These are phyloP conservation scores for Beauveria bassiana DNA, from an alignment of 2,329 filamentous ascomycete genomes.

Conservation along the genomic window DNA sequence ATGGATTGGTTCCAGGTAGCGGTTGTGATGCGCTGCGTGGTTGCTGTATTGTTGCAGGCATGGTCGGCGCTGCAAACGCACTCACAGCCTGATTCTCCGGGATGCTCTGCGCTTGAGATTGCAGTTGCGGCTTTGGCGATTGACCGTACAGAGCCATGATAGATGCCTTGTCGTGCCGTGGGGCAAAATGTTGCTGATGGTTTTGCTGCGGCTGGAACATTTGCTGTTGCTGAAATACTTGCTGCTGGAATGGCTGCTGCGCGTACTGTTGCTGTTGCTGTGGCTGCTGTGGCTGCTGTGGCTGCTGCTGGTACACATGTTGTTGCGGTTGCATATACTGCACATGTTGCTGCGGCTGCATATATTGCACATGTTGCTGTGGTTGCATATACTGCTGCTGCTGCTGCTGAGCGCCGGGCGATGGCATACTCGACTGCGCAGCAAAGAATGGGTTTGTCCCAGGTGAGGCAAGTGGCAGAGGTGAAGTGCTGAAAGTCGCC, in stretches of 20 bases:
- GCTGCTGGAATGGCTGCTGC: conserved; percentile 18
- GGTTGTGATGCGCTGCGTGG: conserved; percentile 26
- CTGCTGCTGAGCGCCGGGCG: conserved; percentile 11
- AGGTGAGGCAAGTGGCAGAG: conserved; percentile 23
- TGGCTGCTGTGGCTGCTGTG: conserved; percentile 6
- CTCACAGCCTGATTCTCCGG: conserved; percentile 22
- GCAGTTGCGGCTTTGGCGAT: conserved; percentile 33
- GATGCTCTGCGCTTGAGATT: conserved; percentile 21
- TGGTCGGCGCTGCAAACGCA: conserved; percentile 16
- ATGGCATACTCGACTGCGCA: conserved; percentile 24
- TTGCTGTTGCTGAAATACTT: conserved; percentile 10
- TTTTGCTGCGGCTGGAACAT: conserved; percentile 15
- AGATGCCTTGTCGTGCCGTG: conserved; percentile 59
- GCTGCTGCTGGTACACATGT: conserved; percentile 16
- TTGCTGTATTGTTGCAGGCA: conserved; percentile 17
- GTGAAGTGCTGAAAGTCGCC: conserved; percentile 29
- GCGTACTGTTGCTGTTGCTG: conserved; percentile 19
- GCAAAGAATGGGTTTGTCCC: conserved; percentile 32
- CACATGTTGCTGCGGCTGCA: conserved; percentile 11
- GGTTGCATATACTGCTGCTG: conserved; percentile 18
- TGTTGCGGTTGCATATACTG: conserved; percentile 19
- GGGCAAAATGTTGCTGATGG: conserved; percentile 33
- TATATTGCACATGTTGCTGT: conserved; percentile 22
- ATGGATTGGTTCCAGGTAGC: conserved; percentile 47
- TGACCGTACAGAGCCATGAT: conserved; percentile 71